Percentiles rank a stretch among this genome's conserved stretches.
These are phyloP conservation scores for Sugiyamaella floridensis DNA, from an alignment of 805 yeast species.

Conservation along the genomic window DNA sequence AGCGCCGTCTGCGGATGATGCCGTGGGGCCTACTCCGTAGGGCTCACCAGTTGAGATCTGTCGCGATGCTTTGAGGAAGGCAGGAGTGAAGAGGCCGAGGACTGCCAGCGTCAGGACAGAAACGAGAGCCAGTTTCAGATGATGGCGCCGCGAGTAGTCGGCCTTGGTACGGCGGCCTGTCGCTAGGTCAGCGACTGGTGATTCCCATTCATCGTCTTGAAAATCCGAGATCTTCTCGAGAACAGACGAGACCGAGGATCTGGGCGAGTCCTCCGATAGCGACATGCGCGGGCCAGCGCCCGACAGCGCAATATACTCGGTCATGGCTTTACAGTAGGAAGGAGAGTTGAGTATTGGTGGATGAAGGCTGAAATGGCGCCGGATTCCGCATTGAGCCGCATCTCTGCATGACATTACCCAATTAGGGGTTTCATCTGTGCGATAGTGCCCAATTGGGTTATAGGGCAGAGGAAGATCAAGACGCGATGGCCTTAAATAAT, in stretches of 20 bases:
- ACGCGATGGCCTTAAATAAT: no score
- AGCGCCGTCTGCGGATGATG: background rate
- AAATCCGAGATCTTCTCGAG: conserved; percentile 12
- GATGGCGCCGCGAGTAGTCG: background rate
- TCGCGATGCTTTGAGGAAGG: conserved; percentile 3
- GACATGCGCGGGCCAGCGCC: background rate
- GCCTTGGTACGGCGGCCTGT: background rate
- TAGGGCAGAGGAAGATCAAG: no score
- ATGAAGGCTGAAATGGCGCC: background rate
- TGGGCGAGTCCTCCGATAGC: conserved; percentile 4
- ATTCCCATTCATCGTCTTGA: background rate
- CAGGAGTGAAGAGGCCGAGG: conserved; percentile 4
- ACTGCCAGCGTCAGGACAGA: background rate
- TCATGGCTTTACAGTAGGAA: background rate
- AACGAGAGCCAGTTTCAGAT: background rate
- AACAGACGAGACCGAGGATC: conserved; percentile 17
- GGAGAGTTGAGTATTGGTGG: background rate
- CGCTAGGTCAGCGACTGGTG: background rate
- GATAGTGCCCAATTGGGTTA: no score
- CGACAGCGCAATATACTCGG: background rate
- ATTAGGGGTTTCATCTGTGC: no score
- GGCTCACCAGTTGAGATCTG: background rate
- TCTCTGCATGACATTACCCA: no score
- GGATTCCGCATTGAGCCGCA: background rate
- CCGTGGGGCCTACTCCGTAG: background rate